phyloP scores from a whole-genome alignment of 1,284 basidiomycete species.

The Xerocomus amazonicus region DNA sequence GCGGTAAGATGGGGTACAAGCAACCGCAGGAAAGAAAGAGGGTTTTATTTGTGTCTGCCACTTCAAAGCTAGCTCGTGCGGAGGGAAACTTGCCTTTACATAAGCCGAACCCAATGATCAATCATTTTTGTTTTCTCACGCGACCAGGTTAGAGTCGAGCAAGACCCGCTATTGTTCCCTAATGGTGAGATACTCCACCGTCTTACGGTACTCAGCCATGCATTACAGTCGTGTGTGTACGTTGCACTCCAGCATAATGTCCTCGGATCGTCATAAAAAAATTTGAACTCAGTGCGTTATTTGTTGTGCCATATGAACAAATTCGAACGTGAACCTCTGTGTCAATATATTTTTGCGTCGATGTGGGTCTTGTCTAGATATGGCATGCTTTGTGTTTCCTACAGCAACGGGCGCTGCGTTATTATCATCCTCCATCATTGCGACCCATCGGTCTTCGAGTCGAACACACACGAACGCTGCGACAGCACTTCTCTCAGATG shows the following conservation, averaged over 20 bases:
- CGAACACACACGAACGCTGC: background rate
- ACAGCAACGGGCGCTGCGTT: constrained; percentile 5
- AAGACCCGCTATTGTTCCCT: constrained; percentile 1
- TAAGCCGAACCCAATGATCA: background rate
- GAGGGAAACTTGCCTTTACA: background rate
- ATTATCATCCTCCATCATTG: background rate
- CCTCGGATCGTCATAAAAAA: background rate
- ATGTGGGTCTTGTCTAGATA: constrained; percentile 21
- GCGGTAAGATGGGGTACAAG: no score
- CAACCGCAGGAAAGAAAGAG: no score
- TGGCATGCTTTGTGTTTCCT: constrained; percentile 20
- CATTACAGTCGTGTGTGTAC: background rate
- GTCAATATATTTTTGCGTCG: constrained; percentile 2
- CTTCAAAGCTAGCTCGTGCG: no score
- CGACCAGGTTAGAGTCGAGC: constrained; percentile 1
- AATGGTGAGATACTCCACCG: background rate
- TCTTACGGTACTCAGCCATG: background rate
- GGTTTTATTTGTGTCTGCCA: no score
- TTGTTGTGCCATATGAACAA: constrained; percentile 4
- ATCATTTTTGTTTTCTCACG: constrained; percentile 1
- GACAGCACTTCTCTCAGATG: background rate
- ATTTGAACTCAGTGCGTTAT: background rate
- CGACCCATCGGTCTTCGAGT: background rate
- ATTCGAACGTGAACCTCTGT: constrained; percentile 2
- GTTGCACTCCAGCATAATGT: background rate